Percentiles rank a stretch among this genome's conserved stretches.
Conservation (phyloP, 1,139 yeast species). For the Nakaseomyces kungkrabaensis region DNA sequence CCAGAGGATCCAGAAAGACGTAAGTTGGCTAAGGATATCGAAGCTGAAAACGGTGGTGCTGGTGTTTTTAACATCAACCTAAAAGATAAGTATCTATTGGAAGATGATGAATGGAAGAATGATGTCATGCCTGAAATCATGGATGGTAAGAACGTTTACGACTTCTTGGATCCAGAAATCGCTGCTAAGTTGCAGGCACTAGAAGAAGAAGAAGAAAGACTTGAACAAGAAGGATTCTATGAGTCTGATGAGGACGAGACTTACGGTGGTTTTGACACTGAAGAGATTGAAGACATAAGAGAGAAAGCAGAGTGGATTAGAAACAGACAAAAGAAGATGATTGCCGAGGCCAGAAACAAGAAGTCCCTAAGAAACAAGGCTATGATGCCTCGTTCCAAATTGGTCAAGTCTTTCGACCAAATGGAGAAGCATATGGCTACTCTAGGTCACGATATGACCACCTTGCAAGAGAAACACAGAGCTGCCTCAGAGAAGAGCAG, state of each 20-base stretch:
- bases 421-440: constrained; percentile 85
- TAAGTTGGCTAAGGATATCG: constrained; percentile 75
- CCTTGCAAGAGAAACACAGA: constrained; percentile 43
- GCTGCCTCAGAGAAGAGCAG: constrained; percentile 34
- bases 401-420: constrained; percentile 63
- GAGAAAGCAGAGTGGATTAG: constrained; percentile 95
- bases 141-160: constrained; percentile 95
- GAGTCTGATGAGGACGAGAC: constrained; percentile 83
- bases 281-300: constrained; percentile 60
- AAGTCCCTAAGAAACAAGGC: constrained; percentile 83
- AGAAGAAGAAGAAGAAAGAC: constrained; percentile 93
- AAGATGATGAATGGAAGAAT: constrained; percentile 95
- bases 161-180: constrained; percentile 93
- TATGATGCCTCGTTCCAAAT: constrained; percentile 84
- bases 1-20: constrained; percentile 75
- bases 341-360: constrained; percentile 76
- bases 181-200: constrained; percentile 85
- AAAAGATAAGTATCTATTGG: constrained; percentile 83
- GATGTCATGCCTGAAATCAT: constrained; percentile 94
- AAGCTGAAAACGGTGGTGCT: constrained; percentile 94
- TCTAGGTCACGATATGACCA: constrained; percentile 77
- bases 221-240: constrained; percentile 91
- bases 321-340: constrained; percentile 88
- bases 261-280: constrained; percentile 61
- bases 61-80: constrained; percentile 93